phyloP scores from a whole-genome alignment of 805 yeast species.

The Metschnikowia koreensis region DNA sequence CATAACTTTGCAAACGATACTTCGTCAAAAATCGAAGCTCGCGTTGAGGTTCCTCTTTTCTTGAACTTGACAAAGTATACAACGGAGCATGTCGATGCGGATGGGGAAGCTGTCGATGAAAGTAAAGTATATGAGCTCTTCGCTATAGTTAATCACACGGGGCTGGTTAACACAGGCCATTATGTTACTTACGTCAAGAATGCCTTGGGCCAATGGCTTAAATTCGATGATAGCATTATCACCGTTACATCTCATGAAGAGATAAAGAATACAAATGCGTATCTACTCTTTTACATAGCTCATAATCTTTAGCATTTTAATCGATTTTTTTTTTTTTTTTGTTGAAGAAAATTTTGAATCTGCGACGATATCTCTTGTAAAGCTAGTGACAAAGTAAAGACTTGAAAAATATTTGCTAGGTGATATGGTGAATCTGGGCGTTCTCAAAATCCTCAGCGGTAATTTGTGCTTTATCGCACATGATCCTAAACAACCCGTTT shows the following conservation, averaged over 20 bases:
- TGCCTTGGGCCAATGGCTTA: slow-evolving; percentile 79
- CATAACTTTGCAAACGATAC: slow-evolving; percentile 49
- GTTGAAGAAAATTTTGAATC: no score
- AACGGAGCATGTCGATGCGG: slow-evolving; percentile 12
- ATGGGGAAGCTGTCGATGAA: slow-evolving; percentile 21
- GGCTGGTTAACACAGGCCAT: slow-evolving; percentile 95
- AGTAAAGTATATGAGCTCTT: slow-evolving; percentile 69
- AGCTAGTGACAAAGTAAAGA: no score
- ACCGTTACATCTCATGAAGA: slow-evolving; percentile 61
- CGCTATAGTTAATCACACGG: slow-evolving; percentile 86
- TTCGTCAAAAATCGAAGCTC: slow-evolving; percentile 72
- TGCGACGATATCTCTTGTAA: no score
- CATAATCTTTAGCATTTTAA: slow-evolving; percentile 33
- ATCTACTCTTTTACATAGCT: slow-evolving; percentile 68
- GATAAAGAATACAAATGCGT: slow-evolving; percentile 73
- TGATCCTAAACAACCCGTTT: slow-evolving; percentile 56
- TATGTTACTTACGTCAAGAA: slow-evolving; percentile 77
- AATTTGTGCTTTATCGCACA: slow-evolving; percentile 60
- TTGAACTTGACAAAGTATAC: slow-evolving; percentile 68
- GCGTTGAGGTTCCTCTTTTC: slow-evolving; percentile 68
- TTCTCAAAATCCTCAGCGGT: slow-evolving; percentile 40
- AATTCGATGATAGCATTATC: slow-evolving; percentile 86
- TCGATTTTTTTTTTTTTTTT: no score
- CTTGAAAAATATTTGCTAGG: no score
- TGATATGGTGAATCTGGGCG: background rate